Base-by-base conservation (phyloP, 2,329 filamentous ascomycete genomes). In the Anthostomella pinea region DNA sequence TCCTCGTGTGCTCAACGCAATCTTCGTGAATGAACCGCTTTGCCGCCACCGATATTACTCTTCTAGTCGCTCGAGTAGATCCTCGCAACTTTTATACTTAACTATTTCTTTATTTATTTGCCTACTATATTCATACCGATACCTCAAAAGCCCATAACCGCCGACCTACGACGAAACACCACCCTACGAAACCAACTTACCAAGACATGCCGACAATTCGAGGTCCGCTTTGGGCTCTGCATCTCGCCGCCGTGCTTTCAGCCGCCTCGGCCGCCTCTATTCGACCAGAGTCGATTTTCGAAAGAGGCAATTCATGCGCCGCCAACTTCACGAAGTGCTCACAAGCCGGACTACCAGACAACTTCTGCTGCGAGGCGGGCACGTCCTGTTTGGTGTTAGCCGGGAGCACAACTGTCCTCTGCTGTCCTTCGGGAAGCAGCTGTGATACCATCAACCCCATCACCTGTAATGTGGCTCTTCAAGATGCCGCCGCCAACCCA, bases 361-460 rank as follows among this genome's bases (percentile, higher is more conserved):
- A 74, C 56, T 87, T 89, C 57, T 88, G 84, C 67, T 90, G 85
- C 55, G 62, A 72, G 3, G 43, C 62, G 18, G 62, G 58, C 13
- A 65, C 70, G 6, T 69, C 56, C 3, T 90, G 85, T 62, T 65
- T 78, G 25, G 52, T 70, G 2, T 71, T 89, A 30, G 81, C 81
- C 8, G 76, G 67, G n/a, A 65, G 70, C 28, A 82, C 81, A 5
- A 85, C 83, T 0, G 71, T 82, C 10, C 66, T 89, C 31, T 90
- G 85, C 66, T 90, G 85, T 56, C 84, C 84, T 1, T 46, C 59
- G 2, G 75, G 70, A 22, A 52, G 51, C 22, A 67, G 70, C 51
- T 90, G 85, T 64, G 49, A 63, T n/a, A 67, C 59, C 30, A 83
- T 90, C 49, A 54, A 70, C 47, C 69, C 81, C 19, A 81, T 87